These are phyloP conservation scores for Penicillium coprophilum DNA, from an alignment of 495 filamentous ascomycete genomes.

Conservation along the genomic window DNA sequence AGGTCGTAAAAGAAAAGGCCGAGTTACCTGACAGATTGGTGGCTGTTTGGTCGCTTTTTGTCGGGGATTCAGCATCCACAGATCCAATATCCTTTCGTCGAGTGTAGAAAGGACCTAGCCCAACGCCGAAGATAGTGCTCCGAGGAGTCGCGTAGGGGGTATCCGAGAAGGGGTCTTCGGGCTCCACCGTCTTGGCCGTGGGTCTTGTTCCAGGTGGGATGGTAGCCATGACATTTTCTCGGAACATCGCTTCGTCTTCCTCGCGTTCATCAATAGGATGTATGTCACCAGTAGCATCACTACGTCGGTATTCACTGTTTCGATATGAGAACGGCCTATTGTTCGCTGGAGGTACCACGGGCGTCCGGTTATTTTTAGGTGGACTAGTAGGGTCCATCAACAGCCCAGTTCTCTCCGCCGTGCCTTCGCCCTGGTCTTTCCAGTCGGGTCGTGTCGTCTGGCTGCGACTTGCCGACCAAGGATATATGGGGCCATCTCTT, in stretches of 20 bases:
- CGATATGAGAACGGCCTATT: slow-evolving; percentile 24
- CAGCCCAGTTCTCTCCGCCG: slow-evolving; percentile 55
- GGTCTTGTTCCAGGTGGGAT: slow-evolving; percentile 15
- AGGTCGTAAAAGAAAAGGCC: slow-evolving; percentile 34
- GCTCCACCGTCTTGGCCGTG: slow-evolving; percentile 18
- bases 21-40: slow-evolving; percentile 57
- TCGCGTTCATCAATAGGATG: slow-evolving; percentile 73
- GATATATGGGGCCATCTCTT: slow-evolving; percentile 29
- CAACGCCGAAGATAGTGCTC: slow-evolving; percentile 32
- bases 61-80: slow-evolving; percentile 35
- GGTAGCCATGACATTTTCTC: slow-evolving; percentile 27
- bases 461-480: slow-evolving; percentile 41
- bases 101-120: slow-evolving; percentile 31
- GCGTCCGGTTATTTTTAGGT: slow-evolving; percentile 42
- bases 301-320: slow-evolving; percentile 49
- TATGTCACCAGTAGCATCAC: slow-evolving; percentile 51
- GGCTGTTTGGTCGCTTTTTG: slow-evolving; percentile 55
- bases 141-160: slow-evolving; percentile 30
- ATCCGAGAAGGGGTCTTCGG: slow-evolving; percentile 32
- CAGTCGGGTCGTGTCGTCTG: slow-evolving; percentile 24
- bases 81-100: slow-evolving; percentile 24
- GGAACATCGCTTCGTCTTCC: slow-evolving; percentile 52
- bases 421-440: slow-evolving; percentile 31
- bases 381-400: slow-evolving; percentile 57
- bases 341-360: slow-evolving; percentile 13